Evolutionary conservation across 1,284 basidiomycete genomes (phyloP), one percentile per base, ranked within the genome.

Genomic region (Coniferiporia sulphurascens): DNA sequence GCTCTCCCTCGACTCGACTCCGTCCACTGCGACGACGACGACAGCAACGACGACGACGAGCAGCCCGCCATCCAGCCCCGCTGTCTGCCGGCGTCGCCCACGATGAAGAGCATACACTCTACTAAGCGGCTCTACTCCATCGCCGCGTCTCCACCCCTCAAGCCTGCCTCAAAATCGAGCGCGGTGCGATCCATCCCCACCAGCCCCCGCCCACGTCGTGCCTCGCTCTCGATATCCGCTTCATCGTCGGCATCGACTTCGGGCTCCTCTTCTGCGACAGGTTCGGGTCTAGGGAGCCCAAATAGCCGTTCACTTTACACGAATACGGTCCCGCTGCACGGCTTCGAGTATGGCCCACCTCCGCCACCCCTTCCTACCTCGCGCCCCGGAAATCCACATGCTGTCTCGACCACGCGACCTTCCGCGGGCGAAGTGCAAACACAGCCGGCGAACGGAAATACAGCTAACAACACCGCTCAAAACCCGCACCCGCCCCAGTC

Each of bases 91-190:
- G 4, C 38, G 17, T 21, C 38, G 49, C 15, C 38, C 22, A 12
- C 38, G 21, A 58, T 32, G 50, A 58, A 48, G 38, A 58, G 48
- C 8, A 49, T 43, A 43, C 41, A 43, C 8, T 35, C 58, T 8
- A 59, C 58, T 12, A 59, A 59, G 34, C 51, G 58, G 17, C 46
- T 59, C 12, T 59, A 55, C 51, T 53, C 44, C 7, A 52, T 58
- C 4, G 56, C 56, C 38, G 53, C 53, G 7, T 58, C 56, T 9
- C 49, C 56, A 8, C 49, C 56, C 19, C 50, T 45, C 21, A 52
- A 51, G 38, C 27, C 56, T 21, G 32, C 21, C 4, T 19, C 32
- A 36, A 36, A 32, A 27, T 17, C 50, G 4, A 52, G 17, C 22
- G 17, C 50, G 27, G n/a, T 19, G n/a, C 49, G 17, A 36, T 54